These are phyloP conservation scores for Helichrysum umbraculigerum DNA, from an alignment of 129 eudicot species.

Conservation along the genomic window DNA sequence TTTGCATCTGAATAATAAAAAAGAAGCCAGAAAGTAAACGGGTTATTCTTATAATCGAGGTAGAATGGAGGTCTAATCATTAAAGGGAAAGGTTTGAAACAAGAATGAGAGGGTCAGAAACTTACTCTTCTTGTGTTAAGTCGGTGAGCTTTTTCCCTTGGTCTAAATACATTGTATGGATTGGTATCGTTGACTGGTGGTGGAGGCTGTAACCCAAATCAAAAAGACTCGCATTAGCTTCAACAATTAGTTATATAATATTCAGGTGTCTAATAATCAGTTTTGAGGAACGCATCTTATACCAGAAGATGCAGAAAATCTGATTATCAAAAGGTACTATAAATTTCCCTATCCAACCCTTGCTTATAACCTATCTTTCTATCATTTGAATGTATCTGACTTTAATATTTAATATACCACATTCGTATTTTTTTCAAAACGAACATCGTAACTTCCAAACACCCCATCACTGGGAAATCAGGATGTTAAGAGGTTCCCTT, in stretches of 20 bases:
- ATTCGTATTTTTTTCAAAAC: not conserved
- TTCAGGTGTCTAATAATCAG: not conserved
- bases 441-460: not conserved
- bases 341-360: not conserved
- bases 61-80: not conserved
- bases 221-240: not conserved
- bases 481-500: not conserved
- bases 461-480: not conserved
- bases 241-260: not conserved
- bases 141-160: slow-evolving; percentile 92
- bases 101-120: slow-evolving; percentile 8
- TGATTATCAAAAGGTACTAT: not conserved
- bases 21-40: slow-evolving; percentile 1
- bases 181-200: slow-evolving; percentile 96
- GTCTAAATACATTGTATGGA: slow-evolving; percentile 97
- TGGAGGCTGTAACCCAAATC: slow-evolving; percentile 64
- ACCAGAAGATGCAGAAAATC: not conserved
- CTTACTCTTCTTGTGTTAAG: slow-evolving; percentile 95
- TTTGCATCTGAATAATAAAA: slow-evolving; percentile 67
- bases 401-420: not conserved
- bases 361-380: not conserved
- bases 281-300: not conserved
- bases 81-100: not conserved
- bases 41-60: not conserved
- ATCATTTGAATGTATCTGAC: not conserved